Conservation (phyloP, 192 early-diverging fungal species). For the Backusella parvicylindrica region DNA sequence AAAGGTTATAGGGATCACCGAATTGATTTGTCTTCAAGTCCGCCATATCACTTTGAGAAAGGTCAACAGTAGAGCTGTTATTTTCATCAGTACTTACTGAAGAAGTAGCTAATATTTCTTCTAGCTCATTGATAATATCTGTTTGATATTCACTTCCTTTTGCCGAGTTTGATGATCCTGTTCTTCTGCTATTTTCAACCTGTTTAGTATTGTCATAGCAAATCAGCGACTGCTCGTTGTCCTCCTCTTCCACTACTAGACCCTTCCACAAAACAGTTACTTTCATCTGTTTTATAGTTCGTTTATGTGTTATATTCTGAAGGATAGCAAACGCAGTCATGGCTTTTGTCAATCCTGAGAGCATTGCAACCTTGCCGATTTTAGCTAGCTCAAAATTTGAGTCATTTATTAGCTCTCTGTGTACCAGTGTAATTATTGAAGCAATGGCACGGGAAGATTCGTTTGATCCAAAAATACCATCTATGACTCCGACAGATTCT, state of each 20-base stretch:
- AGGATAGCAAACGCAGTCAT: conserved; percentile 82
- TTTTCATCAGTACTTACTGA: background rate
- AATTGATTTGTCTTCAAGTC: background rate
- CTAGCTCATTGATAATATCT: conserved; percentile 31
- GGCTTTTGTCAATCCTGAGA: conserved; percentile 75
- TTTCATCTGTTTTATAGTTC: conserved; percentile 41
- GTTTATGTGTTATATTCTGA: conserved; percentile 70
- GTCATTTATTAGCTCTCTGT: conserved; percentile 67
- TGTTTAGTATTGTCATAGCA: conserved; percentile 1
- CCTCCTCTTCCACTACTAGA: conserved; percentile 50
- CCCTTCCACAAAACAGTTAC: conserved; percentile 58
- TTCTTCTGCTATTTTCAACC: background rate
- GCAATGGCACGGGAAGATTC: conserved; percentile 87
- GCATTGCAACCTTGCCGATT: conserved; percentile 61
- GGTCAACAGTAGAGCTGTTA: background rate
- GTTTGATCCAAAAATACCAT: conserved; percentile 94
- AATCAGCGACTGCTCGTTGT: conserved; percentile 26
- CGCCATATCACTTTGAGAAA: background rate
- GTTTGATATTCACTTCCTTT: conserved; percentile 16
- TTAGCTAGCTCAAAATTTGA: conserved; percentile 61
- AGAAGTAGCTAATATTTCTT: conserved; percentile 20
- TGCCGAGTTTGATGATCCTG: conserved; percentile 1
- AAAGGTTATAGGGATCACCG: conserved; percentile 5
- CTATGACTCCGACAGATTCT: conserved; percentile 83
- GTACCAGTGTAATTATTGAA: conserved; percentile 73